Conservation (phyloP, 2,329 filamentous ascomycete species). For the Penicillium aurantiogriseum region DNA sequence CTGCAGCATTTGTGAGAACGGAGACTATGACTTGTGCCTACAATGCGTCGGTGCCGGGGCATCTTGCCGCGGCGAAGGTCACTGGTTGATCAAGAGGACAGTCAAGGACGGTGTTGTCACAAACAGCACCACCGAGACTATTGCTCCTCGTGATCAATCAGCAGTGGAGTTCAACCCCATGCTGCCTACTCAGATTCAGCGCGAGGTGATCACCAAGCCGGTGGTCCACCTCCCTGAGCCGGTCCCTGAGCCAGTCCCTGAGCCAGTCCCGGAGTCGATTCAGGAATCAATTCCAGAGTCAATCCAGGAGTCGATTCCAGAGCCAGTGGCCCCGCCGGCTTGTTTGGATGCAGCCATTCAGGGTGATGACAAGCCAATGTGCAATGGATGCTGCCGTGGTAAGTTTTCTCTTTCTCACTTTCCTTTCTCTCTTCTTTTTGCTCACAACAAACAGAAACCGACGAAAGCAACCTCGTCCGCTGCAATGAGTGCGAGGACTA, state of each 20-base stretch:
- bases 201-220: slow-evolving; percentile 17
- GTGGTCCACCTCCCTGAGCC: slow-evolving; percentile 13
- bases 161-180: slow-evolving; percentile 16
- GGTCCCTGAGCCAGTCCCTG: slow-evolving; percentile 23
- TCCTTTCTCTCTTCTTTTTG: slow-evolving; percentile 15
- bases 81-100: slow-evolving; percentile 93
- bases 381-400: slow-evolving; percentile 66
- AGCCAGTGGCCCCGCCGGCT: slow-evolving; percentile 15
- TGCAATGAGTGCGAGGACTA: slow-evolving; percentile 84
- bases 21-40: slow-evolving; percentile 91
- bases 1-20: slow-evolving; percentile 87
- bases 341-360: slow-evolving; percentile 18
- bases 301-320: slow-evolving; percentile 24
- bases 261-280: slow-evolving; percentile 15
- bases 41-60: slow-evolving; percentile 72
- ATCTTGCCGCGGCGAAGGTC: slow-evolving; percentile 72
- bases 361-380: slow-evolving; percentile 44
- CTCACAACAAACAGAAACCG: slow-evolving; percentile 54
- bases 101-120: slow-evolving; percentile 75
- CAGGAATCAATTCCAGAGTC: slow-evolving; percentile 10
- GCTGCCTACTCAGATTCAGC: slow-evolving; percentile 8
- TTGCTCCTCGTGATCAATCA: slow-evolving; percentile 62
- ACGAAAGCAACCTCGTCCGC: slow-evolving; percentile 78
- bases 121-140: slow-evolving; percentile 80
- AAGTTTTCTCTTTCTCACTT: slow-evolving; percentile 23